Conservation (phyloP, 441 rosid genomes). For the Manihot esculenta region DNA sequence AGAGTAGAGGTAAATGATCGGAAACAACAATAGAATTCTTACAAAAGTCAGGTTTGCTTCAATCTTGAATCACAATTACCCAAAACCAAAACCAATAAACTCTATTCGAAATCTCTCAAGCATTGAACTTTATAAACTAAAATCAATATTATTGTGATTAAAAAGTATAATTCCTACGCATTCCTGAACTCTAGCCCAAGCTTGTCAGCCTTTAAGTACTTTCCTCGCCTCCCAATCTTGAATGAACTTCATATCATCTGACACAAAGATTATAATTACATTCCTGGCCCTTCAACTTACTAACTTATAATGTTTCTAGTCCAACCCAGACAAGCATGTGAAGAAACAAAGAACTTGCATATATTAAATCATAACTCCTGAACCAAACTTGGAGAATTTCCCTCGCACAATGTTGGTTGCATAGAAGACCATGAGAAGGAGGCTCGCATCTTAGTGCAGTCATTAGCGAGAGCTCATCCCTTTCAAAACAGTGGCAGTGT, state of each 20-base stretch:
- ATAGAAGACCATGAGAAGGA: conserved; percentile 85
- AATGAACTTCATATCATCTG: conserved; percentile 88
- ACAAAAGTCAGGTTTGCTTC: conserved; percentile 13
- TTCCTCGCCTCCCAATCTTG: conserved; percentile 71
- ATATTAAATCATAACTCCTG: conserved; percentile 66
- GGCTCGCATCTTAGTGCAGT: conserved; percentile 90
- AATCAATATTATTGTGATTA: conserved; percentile 98
- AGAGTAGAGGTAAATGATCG: not conserved
- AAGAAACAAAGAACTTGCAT: conserved; percentile 97
- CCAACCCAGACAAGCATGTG: conserved; percentile 99
- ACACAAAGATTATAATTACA: conserved; percentile 90
- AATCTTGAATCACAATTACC: conserved; percentile 17
- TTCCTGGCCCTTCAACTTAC: conserved; percentile 67
- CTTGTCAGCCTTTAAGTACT: conserved; percentile 64
- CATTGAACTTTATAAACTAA: conserved; percentile 61
- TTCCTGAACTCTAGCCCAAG: conserved; percentile 68
- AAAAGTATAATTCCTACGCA: conserved; percentile 81
- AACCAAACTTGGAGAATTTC: conserved; percentile 70
- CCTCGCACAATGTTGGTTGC: conserved; percentile 84
- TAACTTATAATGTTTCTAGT: conserved; percentile 64
- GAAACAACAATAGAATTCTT: conserved; percentile 5
- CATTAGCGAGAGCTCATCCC: conserved; percentile 92
- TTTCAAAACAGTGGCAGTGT: conserved; percentile 81
- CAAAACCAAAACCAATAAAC: conserved; percentile 13
- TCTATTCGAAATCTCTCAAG: conserved; percentile 25